Conservation (phyloP, 495 filamentous ascomycete species). For the Aspergillus homomorphus region DNA sequence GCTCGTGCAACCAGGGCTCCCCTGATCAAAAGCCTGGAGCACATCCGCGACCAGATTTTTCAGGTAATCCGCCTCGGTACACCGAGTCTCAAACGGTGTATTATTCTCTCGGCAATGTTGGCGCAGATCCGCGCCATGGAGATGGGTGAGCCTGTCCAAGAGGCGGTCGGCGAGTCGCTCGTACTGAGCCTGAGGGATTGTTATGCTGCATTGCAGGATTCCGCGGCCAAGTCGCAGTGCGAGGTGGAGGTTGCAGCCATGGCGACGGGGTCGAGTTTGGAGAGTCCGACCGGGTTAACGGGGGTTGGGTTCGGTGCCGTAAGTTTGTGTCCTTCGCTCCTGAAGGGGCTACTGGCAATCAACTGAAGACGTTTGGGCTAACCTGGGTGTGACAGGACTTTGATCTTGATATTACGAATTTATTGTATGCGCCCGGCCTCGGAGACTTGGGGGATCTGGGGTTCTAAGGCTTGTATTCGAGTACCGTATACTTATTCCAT, state of each 20-base stretch:
- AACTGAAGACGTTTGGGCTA: background rate
- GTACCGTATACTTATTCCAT: background rate
- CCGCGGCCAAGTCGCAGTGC: background rate
- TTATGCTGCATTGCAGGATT: constrained; percentile 10
- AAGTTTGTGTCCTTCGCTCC: background rate
- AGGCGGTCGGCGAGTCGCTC: constrained; percentile 17
- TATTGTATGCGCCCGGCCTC: background rate
- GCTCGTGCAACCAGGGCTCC: constrained; percentile 15
- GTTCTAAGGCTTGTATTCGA: background rate
- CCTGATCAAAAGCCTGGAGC: constrained; percentile 18
- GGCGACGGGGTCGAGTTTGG: background rate
- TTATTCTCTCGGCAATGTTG: constrained; percentile 18
- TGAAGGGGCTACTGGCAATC: background rate
- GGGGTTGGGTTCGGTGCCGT: background rate
- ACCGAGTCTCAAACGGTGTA: constrained; percentile 24
- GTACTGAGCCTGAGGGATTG: constrained; percentile 14
- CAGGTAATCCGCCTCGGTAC: constrained; percentile 21
- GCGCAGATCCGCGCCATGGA: constrained; percentile 25
- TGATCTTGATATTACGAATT: background rate
- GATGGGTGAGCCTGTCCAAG: constrained; percentile 11
- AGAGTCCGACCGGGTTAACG: background rate
- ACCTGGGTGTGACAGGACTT: background rate
- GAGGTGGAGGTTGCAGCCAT: background rate
- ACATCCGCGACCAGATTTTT: constrained; percentile 21
- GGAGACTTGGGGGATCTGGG: background rate